Percentiles rank a stretch among this genome's conserved stretches.
phyloP scores from a whole-genome alignment of 208 protist genomes.

The Leishmania arabica region DNA sequence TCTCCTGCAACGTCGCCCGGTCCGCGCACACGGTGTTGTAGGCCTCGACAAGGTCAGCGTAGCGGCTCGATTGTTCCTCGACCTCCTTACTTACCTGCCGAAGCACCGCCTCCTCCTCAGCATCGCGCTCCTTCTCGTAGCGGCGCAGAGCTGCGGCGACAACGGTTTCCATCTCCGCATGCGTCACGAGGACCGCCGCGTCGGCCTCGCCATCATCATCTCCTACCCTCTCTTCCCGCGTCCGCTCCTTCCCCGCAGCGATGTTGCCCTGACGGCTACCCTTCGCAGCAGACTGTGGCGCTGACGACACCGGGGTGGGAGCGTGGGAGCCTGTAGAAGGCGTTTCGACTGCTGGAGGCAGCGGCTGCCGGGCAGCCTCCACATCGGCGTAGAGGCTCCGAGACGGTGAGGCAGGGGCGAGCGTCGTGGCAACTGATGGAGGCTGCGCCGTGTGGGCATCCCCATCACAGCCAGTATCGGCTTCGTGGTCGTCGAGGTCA shows the following conservation, averaged over 20 bases:
- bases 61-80: conserved; percentile 47
- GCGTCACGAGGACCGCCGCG: conserved; percentile 34
- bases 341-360: background rate
- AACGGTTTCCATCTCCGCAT: conserved; percentile 37
- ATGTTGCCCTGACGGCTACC: background rate
- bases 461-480: background rate
- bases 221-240: background rate
- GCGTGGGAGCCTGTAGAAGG: background rate
- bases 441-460: background rate
- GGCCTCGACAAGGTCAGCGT: conserved; percentile 39
- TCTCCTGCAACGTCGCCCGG: conserved; percentile 27
- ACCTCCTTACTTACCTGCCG: conserved; percentile 71
- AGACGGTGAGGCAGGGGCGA: conserved; percentile 23
- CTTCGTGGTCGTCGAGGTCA: background rate
- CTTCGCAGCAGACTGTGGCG: background rate
- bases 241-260: background rate
- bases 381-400: conserved; percentile 45
- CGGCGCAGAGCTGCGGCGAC: conserved; percentile 41
- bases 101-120: conserved; percentile 71
- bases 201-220: background rate
- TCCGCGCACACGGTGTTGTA: conserved; percentile 27
- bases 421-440: background rate
- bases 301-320: background rate
- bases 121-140: conserved; percentile 68
- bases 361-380: conserved; percentile 23